A percentile compares a stretch with the other conserved stretches of the same genome.
Conservation (phyloP, 2,329 filamentous ascomycete genomes). For the Penicillium sp. region DNA sequence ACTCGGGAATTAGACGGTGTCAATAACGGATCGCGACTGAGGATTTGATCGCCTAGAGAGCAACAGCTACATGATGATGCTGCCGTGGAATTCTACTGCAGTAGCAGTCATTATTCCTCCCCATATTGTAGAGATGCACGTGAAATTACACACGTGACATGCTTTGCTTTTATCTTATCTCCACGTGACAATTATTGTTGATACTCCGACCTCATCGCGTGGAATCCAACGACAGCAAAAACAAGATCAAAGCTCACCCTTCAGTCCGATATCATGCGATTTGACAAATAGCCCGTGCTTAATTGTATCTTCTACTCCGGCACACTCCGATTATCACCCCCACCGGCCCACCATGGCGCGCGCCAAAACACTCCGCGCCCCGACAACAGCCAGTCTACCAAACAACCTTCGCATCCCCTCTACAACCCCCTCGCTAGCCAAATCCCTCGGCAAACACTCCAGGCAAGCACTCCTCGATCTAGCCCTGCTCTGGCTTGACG, state of each 20-base stretch:
- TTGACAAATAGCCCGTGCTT: background rate
- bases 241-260: slow-evolving; percentile 1
- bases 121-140: too few relatives aligned
- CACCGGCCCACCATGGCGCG: slow-evolving; percentile 37
- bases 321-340: background rate
- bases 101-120: too few relatives aligned
- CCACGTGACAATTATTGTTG: slow-evolving; percentile 27
- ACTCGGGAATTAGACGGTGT: too few relatives aligned
- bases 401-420: slow-evolving; percentile 72
- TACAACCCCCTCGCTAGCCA: slow-evolving; percentile 67
- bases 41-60: too few relatives aligned
- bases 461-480: slow-evolving; percentile 74
- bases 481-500: slow-evolving; percentile 77
- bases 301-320: background rate
- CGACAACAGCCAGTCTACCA: slow-evolving; percentile 74
- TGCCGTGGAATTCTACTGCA: too few relatives aligned
- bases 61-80: too few relatives aligned
- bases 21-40: too few relatives aligned
- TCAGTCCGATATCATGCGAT: slow-evolving; percentile 14
- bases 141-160: background rate
- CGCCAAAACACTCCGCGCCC: slow-evolving; percentile 55
- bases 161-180: slow-evolving; percentile 13
- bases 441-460: slow-evolving; percentile 72
- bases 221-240: slow-evolving; percentile 7
- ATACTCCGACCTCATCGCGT: slow-evolving; percentile 17